Evolutionary conservation across 495 filamentous ascomycete genomes (phyloP).

Genomic region (Pseudomonodictys pantanalensis): DNA sequence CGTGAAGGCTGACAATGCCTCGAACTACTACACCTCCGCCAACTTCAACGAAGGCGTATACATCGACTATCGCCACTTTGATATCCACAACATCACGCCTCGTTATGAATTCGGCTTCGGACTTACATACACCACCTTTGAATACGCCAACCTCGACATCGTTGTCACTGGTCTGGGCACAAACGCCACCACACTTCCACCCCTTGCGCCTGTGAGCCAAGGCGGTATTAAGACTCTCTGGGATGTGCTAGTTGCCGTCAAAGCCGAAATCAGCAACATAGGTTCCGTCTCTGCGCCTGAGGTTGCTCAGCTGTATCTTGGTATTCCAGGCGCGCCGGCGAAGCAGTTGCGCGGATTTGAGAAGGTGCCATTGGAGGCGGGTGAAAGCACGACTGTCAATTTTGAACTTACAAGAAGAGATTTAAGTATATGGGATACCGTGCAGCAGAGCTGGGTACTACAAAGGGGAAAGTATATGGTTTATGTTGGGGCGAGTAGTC

Average conservation of each 20-base stretch:
- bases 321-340: constrained; percentile 35
- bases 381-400: constrained; percentile 42
- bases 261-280: constrained; percentile 49
- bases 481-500: constrained; percentile 48
- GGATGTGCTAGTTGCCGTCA: constrained; percentile 40
- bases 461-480: constrained; percentile 47
- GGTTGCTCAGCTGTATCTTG: constrained; percentile 57
- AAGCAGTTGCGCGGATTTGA: constrained; percentile 56
- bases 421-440: constrained; percentile 54
- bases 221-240: constrained; percentile 1
- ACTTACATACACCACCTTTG: constrained; percentile 25
- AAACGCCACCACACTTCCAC: not conserved
- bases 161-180: not conserved
- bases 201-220: constrained; percentile 2
- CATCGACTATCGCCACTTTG: constrained; percentile 54
- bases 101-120: constrained; percentile 50
- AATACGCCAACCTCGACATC: constrained; percentile 4
- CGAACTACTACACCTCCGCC: not conserved
- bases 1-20: not conserved
- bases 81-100: constrained; percentile 43
- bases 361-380: constrained; percentile 48
- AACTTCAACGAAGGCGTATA: constrained; percentile 50
- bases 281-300: constrained; percentile 52
- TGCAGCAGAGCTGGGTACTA: constrained; percentile 50
- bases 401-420: constrained; percentile 51